These are phyloP conservation scores for Pulveroboletus sp. DNA, from an alignment of 768 basidiomycete species.

Conservation along the genomic window DNA sequence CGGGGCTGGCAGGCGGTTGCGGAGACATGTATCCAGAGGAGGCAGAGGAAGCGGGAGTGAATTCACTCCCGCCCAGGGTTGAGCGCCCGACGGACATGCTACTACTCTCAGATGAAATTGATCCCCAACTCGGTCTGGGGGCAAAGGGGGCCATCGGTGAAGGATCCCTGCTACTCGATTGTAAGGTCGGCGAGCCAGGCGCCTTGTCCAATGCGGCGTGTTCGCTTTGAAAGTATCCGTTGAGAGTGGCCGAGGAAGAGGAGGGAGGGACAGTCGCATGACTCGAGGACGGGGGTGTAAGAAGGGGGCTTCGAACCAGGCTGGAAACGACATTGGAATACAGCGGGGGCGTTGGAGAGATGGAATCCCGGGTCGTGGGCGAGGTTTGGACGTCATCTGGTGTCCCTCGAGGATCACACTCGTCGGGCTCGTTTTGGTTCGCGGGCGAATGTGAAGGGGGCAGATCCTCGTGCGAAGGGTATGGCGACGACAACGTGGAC, in stretches of 20 bases:
- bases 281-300: constrained; percentile 8
- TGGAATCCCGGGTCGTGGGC: constrained; percentile 1
- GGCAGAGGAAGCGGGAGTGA: constrained; percentile 4
- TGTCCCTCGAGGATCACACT: constrained; percentile 2
- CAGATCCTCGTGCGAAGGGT: constrained; percentile 22
- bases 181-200: constrained; percentile 12
- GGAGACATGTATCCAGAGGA: constrained; percentile 19
- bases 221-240: constrained; percentile 14
- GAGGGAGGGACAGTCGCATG: constrained; percentile 7
- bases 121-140: constrained; percentile 23
- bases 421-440: constrained; percentile 15
- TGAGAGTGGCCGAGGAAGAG: constrained; percentile 2
- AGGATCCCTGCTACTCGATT: constrained; percentile 16
- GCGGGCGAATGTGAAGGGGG: constrained; percentile 23
- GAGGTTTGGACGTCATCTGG: constrained; percentile 5
- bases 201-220: constrained; percentile 9
- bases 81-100: constrained; percentile 11
- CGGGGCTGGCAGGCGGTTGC: constrained; percentile 22
- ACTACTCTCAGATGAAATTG: constrained; percentile 25
- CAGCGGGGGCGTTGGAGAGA: constrained; percentile 17
- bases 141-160: constrained; percentile 10
- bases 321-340: constrained; percentile 27
- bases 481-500: constrained; percentile 23
- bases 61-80: constrained; percentile 15
- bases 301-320: constrained; percentile 13